phyloP scores from a whole-genome alignment of 2,329 filamentous ascomycete species.

The Nannizzia gypsea region DNA sequence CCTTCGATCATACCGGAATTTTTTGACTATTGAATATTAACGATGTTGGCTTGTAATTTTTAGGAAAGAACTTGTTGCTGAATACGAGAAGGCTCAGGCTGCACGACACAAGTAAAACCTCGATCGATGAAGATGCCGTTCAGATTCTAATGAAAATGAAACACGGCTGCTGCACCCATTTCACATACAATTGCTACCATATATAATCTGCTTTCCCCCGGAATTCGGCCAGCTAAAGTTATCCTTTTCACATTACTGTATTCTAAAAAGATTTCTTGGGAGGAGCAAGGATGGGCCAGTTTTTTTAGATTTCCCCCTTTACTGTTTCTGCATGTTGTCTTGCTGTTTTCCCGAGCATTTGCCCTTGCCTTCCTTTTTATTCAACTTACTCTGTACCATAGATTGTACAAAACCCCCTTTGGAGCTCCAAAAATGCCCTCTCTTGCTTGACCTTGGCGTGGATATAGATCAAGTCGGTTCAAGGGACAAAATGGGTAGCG shows the following conservation, averaged over 20 bases:
- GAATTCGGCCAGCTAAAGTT: slow-evolving; percentile 9
- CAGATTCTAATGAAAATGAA: background rate
- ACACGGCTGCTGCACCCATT: background rate
- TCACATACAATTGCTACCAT: background rate
- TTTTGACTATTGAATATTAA: slow-evolving; percentile 1
- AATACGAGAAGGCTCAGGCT: slow-evolving; percentile 55
- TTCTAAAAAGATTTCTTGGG: slow-evolving; percentile 15
- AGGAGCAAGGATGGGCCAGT: background rate
- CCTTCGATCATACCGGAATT: background rate
- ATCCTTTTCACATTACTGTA: slow-evolving; percentile 16
- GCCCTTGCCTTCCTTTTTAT: background rate
- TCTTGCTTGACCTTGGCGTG: background rate
- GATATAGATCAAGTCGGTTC: background rate
- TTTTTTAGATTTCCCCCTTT: background rate
- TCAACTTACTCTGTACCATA: background rate
- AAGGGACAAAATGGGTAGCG: background rate
- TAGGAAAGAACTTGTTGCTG: slow-evolving; percentile 54
- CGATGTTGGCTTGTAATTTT: background rate
- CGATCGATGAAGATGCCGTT: background rate
- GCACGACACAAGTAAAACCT: slow-evolving; percentile 52
- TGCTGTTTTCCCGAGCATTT: background rate
- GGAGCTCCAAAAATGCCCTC: background rate
- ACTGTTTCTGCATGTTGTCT: background rate
- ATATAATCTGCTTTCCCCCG: background rate
- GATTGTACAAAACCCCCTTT: background rate